Base-by-base conservation (phyloP, 306 rosid genomes). In the Malus sylvestris region DNA sequence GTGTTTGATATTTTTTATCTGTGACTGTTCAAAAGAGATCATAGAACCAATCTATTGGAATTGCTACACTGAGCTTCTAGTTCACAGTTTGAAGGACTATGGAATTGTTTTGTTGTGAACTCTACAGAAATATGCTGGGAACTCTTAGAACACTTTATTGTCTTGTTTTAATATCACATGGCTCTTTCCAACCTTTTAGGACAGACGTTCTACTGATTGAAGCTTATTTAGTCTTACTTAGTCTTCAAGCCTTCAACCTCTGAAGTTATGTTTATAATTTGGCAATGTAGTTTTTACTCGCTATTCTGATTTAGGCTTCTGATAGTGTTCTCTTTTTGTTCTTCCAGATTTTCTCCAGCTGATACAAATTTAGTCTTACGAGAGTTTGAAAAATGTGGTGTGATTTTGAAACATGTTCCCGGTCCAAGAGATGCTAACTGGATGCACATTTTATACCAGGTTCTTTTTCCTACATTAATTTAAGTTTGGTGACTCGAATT, bases 381-480 rank as follows among this genome's bases (percentile, higher is more conserved):
- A 84, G 99, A 95, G 83, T 92, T 95, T 78, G 97, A 95, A 83
- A 95, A 91, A 84, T 95, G 99, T 76, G 99, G 99, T 68, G 88
- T 83, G 86, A 88, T 95, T 82, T 82, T 92, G 89, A 95, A 88
- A 79, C 99, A 95, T 74, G 87, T 95, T 88, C 86, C 99, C 58
- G 97, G 99, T 69, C 97, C 97, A 68, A 89, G 96, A 84, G 90
- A 89, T 65, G 95, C 97, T 72, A 95, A 95, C 70, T 95, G 99
- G 99, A 83, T 95, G 90, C 97, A 96, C 86, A 87, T 92, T 83
- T 81, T 92, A 73, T 96, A 89, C 78, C 93, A 91, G 98, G 99
- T 95, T 78, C 69, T 63, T 29, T 52, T 20, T 73, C 69, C 70
- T 53, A 16, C 71, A 8, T 71, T 60, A 65, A 67, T 52, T 85